Evolutionary conservation across 306 rosid genomes (phyloP).

Genomic region (Morella rubra): DNA sequence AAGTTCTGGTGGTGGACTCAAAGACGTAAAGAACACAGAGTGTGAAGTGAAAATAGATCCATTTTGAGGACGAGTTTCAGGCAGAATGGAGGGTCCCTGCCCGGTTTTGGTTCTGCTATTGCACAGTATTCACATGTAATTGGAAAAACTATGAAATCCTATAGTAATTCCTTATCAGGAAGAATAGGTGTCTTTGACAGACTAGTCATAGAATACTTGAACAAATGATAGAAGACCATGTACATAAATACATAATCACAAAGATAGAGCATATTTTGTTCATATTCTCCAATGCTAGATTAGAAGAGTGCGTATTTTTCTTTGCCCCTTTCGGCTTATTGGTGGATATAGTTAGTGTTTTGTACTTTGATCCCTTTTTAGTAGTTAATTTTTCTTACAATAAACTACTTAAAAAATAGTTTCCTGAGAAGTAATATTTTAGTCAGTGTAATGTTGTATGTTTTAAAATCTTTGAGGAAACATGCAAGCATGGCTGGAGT

Average conservation of each 20-base stretch:
- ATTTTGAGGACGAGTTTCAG: neutral
- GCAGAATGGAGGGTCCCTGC: neutral
- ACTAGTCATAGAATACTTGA: neutral
- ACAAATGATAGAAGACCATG: neutral
- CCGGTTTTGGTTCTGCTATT: neutral
- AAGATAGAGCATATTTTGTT: neutral
- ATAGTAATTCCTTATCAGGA: too few species aligned
- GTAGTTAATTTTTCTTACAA: constrained; percentile 4
- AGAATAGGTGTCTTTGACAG: neutral
- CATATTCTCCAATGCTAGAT: neutral
- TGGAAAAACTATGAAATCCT: neutral
- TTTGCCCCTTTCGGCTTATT: constrained; percentile 15
- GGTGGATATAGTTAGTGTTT: constrained; percentile 8
- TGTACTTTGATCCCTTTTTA: constrained; percentile 16
- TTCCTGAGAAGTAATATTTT: neutral
- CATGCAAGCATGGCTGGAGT: neutral
- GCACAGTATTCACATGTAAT: neutral
- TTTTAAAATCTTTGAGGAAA: neutral
- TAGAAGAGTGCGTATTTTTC: constrained; percentile 6
- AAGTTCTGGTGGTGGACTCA: neutral
- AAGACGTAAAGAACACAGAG: too few species aligned
- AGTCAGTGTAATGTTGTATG: neutral
- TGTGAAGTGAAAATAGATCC: neutral
- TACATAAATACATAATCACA: neutral
- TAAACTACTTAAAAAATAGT: neutral